Percentiles rank a stretch among this genome's conserved stretches.
phyloP scores from a whole-genome alignment of 2,329 filamentous ascomycete genomes.

The Verticillium isaacii region DNA sequence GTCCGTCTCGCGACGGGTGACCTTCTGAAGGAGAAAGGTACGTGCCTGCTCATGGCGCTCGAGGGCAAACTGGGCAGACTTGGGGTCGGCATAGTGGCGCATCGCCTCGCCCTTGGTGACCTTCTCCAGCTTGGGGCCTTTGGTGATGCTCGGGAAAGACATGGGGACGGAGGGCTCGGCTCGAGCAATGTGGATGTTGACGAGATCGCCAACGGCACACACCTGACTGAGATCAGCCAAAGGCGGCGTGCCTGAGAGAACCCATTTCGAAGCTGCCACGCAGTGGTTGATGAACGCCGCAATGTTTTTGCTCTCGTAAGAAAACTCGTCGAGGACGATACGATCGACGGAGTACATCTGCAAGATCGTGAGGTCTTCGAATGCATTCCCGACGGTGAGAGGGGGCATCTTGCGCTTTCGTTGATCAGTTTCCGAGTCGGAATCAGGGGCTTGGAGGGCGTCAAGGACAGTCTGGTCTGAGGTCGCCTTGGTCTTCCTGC shows the following conservation, averaged over 20 bases:
- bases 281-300: conserved; percentile 26
- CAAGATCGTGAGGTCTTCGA: conserved; percentile 16
- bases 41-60: conserved; percentile 29
- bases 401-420: neutral
- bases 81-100: conserved; percentile 23
- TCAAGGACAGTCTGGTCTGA: neutral
- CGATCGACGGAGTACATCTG: conserved; percentile 32
- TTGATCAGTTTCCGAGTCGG: neutral
- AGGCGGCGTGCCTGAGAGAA: conserved; percentile 38
- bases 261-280: conserved; percentile 32
- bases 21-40: conserved; percentile 23
- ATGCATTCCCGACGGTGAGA: neutral
- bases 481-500: neutral
- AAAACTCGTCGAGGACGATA: conserved; percentile 38
- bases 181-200: conserved; percentile 34
- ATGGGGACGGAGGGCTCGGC: conserved; percentile 23
- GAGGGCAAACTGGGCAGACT: conserved; percentile 25
- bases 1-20: conserved; percentile 25
- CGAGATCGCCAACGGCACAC: conserved; percentile 25
- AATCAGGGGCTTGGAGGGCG: neutral
- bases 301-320: conserved; percentile 27
- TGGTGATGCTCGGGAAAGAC: conserved; percentile 29
- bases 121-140: conserved; percentile 22
- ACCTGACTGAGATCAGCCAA: conserved; percentile 28
- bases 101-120: conserved; percentile 27